Percentiles rank a stretch among this genome's conserved stretches.
These are phyloP conservation scores for Triangularia verruculosa DNA, from an alignment of 2,329 filamentous ascomycete species.

Conservation along the genomic window DNA sequence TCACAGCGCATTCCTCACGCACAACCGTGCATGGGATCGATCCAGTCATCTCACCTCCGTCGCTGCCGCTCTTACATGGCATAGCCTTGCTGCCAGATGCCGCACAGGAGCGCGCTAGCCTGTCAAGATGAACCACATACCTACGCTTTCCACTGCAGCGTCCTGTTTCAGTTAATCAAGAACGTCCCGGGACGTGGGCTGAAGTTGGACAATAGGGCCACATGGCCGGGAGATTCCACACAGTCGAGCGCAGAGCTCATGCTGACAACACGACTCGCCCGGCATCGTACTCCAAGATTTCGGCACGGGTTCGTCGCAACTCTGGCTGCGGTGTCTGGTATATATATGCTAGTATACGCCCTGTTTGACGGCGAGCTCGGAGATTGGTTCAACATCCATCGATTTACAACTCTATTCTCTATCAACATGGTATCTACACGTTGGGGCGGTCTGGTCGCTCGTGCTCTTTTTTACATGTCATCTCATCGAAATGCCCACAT, in stretches of 20 bases:
- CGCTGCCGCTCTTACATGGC: neutral
- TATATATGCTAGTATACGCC: neutral
- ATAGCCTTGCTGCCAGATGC: neutral
- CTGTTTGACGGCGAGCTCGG: neutral
- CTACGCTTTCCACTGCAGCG: constrained; percentile 1
- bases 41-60: neutral
- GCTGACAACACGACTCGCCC: neutral
- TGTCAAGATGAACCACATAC: neutral
- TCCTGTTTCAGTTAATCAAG: constrained; percentile 5
- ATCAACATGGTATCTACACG: constrained; percentile 25
- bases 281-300: neutral
- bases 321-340: neutral
- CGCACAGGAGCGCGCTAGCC: neutral
- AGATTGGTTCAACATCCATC: neutral
- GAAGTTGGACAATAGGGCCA: constrained; percentile 10
- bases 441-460: constrained; percentile 27
- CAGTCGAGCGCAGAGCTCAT: neutral
- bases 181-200: constrained; percentile 3
- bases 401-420: neutral
- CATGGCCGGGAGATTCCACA: constrained; percentile 6
- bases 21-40: neutral
- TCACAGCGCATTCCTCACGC: neutral
- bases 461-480: constrained; percentile 24
- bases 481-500: constrained; percentile 9
- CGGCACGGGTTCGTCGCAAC: neutral